phyloP scores from a whole-genome alignment of 2,329 filamentous ascomycete species.

The Ilyonectria sp. region DNA sequence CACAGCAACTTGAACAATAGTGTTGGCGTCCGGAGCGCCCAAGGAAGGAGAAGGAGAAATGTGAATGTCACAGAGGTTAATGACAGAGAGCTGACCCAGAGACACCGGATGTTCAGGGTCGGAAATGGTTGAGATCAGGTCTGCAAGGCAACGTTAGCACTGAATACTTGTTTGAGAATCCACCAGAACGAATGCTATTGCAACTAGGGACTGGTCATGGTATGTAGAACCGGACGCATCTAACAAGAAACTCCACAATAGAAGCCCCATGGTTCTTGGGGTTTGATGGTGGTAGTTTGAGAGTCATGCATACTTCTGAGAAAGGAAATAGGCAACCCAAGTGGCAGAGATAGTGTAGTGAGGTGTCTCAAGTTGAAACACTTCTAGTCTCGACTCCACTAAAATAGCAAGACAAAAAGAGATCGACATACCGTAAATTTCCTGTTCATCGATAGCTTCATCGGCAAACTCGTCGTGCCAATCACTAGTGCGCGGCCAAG shows the following conservation, averaged over 20 bases:
- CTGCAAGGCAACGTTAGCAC: slow-evolving; percentile 61
- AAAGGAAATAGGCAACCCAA: slow-evolving; percentile 17
- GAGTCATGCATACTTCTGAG: slow-evolving; percentile 9
- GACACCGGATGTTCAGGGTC: slow-evolving; percentile 98
- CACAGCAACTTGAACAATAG: slow-evolving; percentile 82
- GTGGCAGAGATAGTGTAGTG: background rate
- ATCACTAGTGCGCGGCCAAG: slow-evolving; percentile 54
- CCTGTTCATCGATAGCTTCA: slow-evolving; percentile 95
- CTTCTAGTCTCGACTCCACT: slow-evolving; percentile 2
- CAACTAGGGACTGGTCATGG: background rate
- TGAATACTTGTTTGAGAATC: slow-evolving; percentile 1
- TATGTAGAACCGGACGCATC: background rate
- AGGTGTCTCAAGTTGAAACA: background rate
- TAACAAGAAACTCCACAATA: background rate
- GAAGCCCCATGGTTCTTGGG: background rate
- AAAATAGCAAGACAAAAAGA: background rate
- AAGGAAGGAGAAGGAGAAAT: slow-evolving; percentile 67
- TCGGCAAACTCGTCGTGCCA: slow-evolving; percentile 72
- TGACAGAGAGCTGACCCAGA: slow-evolving; percentile 91
- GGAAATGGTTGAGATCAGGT: slow-evolving; percentile 94
- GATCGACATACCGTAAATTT: slow-evolving; percentile 85
- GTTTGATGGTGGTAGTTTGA: slow-evolving; percentile 3
- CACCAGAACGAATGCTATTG: background rate
- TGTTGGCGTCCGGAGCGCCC: slow-evolving; percentile 63
- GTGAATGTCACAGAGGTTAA: slow-evolving; percentile 94